phyloP scores from a whole-genome alignment of 495 filamentous ascomycete species.

The Penicillium fimorum region DNA sequence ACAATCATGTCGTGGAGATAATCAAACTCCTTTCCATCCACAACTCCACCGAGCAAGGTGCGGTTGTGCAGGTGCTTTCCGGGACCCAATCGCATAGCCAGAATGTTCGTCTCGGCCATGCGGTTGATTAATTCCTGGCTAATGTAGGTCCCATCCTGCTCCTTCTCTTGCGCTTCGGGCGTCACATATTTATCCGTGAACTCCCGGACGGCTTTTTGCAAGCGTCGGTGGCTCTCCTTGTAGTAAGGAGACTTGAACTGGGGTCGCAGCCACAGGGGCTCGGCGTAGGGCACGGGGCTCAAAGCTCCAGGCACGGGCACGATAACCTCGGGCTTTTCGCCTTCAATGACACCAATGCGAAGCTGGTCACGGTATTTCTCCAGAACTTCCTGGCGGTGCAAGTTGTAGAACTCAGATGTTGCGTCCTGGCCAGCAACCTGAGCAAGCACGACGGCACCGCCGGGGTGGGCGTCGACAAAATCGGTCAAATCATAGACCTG shows the following conservation, averaged over 20 bases:
- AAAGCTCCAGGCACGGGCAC: slow-evolving; percentile 69
- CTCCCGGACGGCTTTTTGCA: slow-evolving; percentile 70
- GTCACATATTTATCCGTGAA: slow-evolving; percentile 70
- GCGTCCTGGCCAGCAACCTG: slow-evolving; percentile 59
- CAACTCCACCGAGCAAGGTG: slow-evolving; percentile 64
- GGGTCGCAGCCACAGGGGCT: slow-evolving; percentile 76
- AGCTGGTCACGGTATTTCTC: slow-evolving; percentile 66
- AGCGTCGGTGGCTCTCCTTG: slow-evolving; percentile 67
- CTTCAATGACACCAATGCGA: slow-evolving; percentile 71
- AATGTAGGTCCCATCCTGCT: slow-evolving; percentile 71
- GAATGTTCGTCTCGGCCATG: slow-evolving; percentile 70
- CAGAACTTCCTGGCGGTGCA: slow-evolving; percentile 63
- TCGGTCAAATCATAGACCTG: slow-evolving; percentile 60
- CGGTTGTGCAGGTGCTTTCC: slow-evolving; percentile 77
- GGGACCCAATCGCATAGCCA: slow-evolving; percentile 82
- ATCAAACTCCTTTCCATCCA: slow-evolving; percentile 79
- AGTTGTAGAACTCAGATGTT: slow-evolving; percentile 56
- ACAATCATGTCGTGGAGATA: slow-evolving; percentile 83
- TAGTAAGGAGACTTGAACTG: slow-evolving; percentile 82
- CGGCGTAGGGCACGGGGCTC: slow-evolving; percentile 74
- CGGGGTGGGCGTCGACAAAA: slow-evolving; percentile 60
- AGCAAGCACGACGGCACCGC: slow-evolving; percentile 52
- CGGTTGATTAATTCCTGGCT: slow-evolving; percentile 73
- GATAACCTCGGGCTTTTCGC: slow-evolving; percentile 72
- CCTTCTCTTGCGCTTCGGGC: slow-evolving; percentile 77